phyloP scores from a whole-genome alignment of 768 basidiomycete genomes.

The Boletus rubescentipes region DNA sequence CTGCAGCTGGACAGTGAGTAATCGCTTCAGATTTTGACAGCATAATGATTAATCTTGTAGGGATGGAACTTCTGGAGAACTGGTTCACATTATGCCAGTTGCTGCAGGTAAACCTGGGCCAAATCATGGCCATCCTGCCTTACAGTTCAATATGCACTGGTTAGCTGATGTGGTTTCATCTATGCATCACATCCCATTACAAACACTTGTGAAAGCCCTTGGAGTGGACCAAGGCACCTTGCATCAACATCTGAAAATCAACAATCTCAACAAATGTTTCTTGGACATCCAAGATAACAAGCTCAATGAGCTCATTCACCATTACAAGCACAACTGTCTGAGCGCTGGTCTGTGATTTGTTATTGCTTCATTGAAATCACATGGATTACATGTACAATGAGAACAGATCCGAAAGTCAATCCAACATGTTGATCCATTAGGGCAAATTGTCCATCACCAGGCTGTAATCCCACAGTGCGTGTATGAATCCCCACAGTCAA shows the following conservation, averaged over 20 bases:
- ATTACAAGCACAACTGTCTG: constrained; percentile 12
- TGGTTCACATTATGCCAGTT: too few relatives aligned
- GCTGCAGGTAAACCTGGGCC: too few relatives aligned
- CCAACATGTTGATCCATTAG: constrained; percentile 9
- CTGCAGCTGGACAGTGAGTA: background rate
- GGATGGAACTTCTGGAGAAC: too few relatives aligned
- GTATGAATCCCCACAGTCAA: constrained; percentile 12
- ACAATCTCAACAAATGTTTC: background rate
- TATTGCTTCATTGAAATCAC: constrained; percentile 7
- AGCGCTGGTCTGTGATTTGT: constrained; percentile 22
- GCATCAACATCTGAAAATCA: background rate
- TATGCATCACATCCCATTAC: background rate
- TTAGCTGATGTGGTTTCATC: background rate
- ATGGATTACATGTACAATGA: constrained; percentile 18
- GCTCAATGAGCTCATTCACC: background rate
- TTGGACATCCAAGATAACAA: background rate
- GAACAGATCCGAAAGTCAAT: background rate
- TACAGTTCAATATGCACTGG: background rate
- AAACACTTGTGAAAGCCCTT: background rate
- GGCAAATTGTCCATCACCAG: background rate
- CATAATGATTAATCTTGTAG: too few relatives aligned
- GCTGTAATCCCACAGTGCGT: background rate
- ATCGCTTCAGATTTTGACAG: too few relatives aligned
- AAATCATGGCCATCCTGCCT: background rate
- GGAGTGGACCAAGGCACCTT: background rate